A percentile compares a stretch with the other conserved stretches of the same genome.
Evolutionary conservation across 495 filamentous ascomycete genomes (phyloP).

Genomic region (Rhypophila decipiens): DNA sequence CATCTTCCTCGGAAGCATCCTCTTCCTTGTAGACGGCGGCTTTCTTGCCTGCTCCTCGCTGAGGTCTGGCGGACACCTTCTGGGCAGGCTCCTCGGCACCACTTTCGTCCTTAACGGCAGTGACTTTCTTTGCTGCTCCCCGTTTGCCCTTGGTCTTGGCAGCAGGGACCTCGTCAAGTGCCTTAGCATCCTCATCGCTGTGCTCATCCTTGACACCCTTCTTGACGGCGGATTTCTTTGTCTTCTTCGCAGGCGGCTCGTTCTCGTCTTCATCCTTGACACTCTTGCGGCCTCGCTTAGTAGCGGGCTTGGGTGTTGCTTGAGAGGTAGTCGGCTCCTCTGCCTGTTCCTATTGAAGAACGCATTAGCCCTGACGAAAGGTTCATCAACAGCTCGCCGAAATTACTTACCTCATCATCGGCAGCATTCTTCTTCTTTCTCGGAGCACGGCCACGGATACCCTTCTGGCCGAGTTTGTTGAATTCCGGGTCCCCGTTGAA

Average conservation of each 20-base stretch:
- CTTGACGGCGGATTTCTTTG: slow-evolving; percentile 13
- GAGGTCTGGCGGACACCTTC: slow-evolving; percentile 14
- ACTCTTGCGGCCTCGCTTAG: slow-evolving; percentile 34
- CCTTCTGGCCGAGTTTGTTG: slow-evolving; percentile 59
- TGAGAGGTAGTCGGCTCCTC: slow-evolving; percentile 22
- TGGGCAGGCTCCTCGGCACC: slow-evolving; percentile 22
- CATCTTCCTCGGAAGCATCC: slow-evolving; percentile 2
- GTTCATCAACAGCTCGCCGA: background rate
- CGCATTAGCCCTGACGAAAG: background rate
- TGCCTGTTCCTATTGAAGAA: slow-evolving; percentile 17
- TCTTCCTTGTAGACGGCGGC: slow-evolving; percentile 17
- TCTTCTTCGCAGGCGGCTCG: slow-evolving; percentile 18
- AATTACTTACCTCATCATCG: slow-evolving; percentile 17
- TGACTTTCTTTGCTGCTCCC: slow-evolving; percentile 13
- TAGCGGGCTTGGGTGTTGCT: slow-evolving; percentile 30
- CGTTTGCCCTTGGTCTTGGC: slow-evolving; percentile 4
- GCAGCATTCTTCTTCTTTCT: slow-evolving; percentile 37
- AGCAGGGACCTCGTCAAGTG: slow-evolving; percentile 18
- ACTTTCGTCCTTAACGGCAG: slow-evolving; percentile 20
- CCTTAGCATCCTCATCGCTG: slow-evolving; percentile 22
- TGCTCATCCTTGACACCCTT: slow-evolving; percentile 18
- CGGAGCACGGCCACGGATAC: slow-evolving; percentile 44
- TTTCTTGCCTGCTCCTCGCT: slow-evolving; percentile 21
- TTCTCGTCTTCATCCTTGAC: slow-evolving; percentile 21
- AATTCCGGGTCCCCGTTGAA: slow-evolving; percentile 71